Evolutionary conservation across 2,329 filamentous ascomycete genomes (phyloP).

Genomic region (Fusarium sp.): DNA sequence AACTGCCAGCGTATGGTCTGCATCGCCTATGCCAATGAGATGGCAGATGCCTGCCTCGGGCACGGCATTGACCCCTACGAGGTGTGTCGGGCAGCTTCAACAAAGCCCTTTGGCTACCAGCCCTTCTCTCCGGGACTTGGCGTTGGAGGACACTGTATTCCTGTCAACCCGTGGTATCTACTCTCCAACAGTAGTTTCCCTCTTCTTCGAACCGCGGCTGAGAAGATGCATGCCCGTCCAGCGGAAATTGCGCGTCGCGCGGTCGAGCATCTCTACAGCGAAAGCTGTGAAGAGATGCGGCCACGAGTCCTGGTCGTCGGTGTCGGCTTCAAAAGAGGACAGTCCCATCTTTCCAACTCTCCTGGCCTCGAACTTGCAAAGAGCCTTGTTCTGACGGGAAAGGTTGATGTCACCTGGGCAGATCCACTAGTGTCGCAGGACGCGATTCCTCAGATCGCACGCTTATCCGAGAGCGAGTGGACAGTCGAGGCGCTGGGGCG

Average conservation of each 20-base stretch:
- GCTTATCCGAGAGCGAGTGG: slow-evolving; percentile 55
- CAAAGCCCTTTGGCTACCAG: slow-evolving; percentile 66
- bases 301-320: slow-evolving; percentile 59
- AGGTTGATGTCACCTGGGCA: slow-evolving; percentile 57
- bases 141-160: slow-evolving; percentile 68
- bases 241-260: slow-evolving; percentile 52
- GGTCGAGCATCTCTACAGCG: slow-evolving; percentile 46
- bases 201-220: slow-evolving; percentile 57
- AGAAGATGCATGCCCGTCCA: slow-evolving; percentile 58
- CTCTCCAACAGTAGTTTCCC: slow-evolving; percentile 61
- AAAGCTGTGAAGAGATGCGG: slow-evolving; percentile 5
- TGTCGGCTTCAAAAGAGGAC: slow-evolving; percentile 63
- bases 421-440: slow-evolving; percentile 59
- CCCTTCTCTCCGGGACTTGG: slow-evolving; percentile 61
- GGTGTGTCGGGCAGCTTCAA: slow-evolving; percentile 60
- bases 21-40: slow-evolving; percentile 68
- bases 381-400: slow-evolving; percentile 49
- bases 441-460: slow-evolving; percentile 54
- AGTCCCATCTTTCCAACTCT: slow-evolving; percentile 60
- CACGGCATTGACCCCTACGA: slow-evolving; percentile 63
- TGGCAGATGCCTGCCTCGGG: slow-evolving; percentile 63
- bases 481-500: slow-evolving; percentile 48
- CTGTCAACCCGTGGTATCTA: slow-evolving; percentile 66
- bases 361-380: slow-evolving; percentile 58
- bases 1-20: slow-evolving; percentile 68